Base-by-base conservation (phyloP, 805 yeast genomes). In the Wickerhamomyces ciferrii region DNA sequence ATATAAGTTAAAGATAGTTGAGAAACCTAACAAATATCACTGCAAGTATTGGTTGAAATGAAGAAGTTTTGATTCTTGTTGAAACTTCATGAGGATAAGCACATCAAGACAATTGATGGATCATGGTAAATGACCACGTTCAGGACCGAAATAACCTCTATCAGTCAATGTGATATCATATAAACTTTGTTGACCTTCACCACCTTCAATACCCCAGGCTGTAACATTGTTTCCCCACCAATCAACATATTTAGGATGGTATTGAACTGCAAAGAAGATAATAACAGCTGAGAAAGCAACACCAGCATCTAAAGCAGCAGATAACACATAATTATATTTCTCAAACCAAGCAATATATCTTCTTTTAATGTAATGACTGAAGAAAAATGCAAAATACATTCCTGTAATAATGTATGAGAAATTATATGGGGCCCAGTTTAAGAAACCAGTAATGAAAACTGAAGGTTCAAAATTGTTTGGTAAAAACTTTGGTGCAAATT, bases 211-310 rank as follows among this genome's bases (percentile, higher is more conserved):
- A 39, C 75, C 74, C 4, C 42, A 53, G 39, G 52, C 55, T 1
- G 55, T 37, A 13, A 68, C 71, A 15, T 48, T 60, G 43, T 79
- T 80, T 1, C 88, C 88, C 88, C 88, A 83, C 89, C 88, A 83
- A 24, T 61, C 49, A 13, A 81, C 44, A 4, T 56, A 53, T 15
- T 62, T 66, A 4, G 68, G 67, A 43, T 76, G 69, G 52, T 69
- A 77, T 44, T 66, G 63, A 8, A 71, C 69, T 2, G 75, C 62
- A 57, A 78, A 77, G 64, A 83, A 83, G 24, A 80, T 74, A 45
- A 58, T 51, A 17, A 62, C 50, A 7, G 81, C 60, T 48, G 80
- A 69, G 51, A 80, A 71, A 1, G 85, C 85, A 17, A 79, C 75
- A 18, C 84, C 87, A 1, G 84, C 77, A 10, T 74, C 63, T 19